Conservation (phyloP, 441 rosid genomes). For the Jatropha multifida region DNA sequence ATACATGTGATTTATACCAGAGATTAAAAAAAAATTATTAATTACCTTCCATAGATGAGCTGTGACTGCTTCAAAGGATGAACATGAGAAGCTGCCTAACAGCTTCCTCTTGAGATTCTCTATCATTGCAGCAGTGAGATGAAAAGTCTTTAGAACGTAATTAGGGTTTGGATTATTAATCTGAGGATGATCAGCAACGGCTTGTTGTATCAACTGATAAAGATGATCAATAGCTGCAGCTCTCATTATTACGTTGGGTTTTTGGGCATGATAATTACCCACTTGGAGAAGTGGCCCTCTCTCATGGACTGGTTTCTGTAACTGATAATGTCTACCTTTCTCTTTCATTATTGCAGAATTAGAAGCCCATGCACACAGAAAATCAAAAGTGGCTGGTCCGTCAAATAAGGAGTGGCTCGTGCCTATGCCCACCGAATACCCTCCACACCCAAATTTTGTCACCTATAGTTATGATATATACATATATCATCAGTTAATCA, state of each 20-base stretch:
- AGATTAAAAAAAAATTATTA: neutral
- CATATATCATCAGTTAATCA: conserved; percentile 10
- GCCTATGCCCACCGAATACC: conserved; percentile 61
- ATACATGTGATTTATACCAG: neutral
- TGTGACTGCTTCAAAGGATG: conserved; percentile 61
- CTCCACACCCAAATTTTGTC: conserved; percentile 72
- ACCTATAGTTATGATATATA: conserved; percentile 32
- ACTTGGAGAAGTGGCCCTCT: conserved; percentile 40
- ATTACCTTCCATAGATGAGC: conserved; percentile 71
- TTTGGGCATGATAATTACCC: conserved; percentile 10
- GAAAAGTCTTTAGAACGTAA: conserved; percentile 47
- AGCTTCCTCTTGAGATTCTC: conserved; percentile 47
- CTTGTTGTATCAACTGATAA: conserved; percentile 54
- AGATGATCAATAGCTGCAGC: conserved; percentile 66
- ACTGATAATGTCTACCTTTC: conserved; percentile 19
- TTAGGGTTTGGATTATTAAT: conserved; percentile 16
- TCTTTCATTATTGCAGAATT: conserved; percentile 36
- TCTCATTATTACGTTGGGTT: conserved; percentile 13
- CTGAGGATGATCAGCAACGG: conserved; percentile 21
- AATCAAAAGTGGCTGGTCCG: conserved; percentile 58
- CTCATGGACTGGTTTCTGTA: conserved; percentile 51
- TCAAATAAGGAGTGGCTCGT: conserved; percentile 64
- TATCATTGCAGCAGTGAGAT: conserved; percentile 39
- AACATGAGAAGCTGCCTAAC: conserved; percentile 33
- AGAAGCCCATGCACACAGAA: conserved; percentile 54